These are phyloP conservation scores for Phyllosticta citriasiana DNA, from an alignment of 2,329 filamentous ascomycete genomes.

Conservation along the genomic window DNA sequence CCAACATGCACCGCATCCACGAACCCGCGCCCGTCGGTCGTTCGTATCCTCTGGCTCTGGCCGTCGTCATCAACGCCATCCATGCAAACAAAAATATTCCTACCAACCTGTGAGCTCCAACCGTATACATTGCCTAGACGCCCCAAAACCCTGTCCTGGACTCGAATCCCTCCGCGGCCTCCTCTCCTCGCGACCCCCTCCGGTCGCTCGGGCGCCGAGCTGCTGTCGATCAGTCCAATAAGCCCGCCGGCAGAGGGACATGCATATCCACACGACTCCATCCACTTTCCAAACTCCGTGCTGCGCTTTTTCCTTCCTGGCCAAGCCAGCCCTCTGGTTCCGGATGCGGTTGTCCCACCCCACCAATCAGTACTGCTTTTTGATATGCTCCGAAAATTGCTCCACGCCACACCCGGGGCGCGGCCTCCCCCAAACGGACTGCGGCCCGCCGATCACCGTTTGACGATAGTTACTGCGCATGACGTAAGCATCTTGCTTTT, in stretches of 20 bases:
- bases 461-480: conserved; percentile 32
- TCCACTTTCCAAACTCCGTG: conserved; percentile 5
- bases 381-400: conserved; percentile 11
- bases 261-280: conserved; percentile 8
- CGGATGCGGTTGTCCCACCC: neutral
- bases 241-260: conserved; percentile 6
- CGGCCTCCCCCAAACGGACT: neutral
- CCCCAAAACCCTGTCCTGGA: neutral
- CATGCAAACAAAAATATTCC: neutral
- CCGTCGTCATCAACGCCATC: neutral
- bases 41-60: conserved; percentile 4
- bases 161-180: neutral
- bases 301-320: neutral
- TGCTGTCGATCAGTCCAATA: conserved; percentile 10
- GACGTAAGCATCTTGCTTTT: conserved; percentile 16
- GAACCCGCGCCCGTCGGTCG: neutral
- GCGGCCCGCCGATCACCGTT: conserved; percentile 22
- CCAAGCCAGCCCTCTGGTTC: neutral
- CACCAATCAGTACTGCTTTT: conserved; percentile 8
- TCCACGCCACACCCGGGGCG: conserved; percentile 8
- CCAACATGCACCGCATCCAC: neutral
- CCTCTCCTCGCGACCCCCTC: neutral
- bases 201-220: neutral
- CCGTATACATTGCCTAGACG: neutral
- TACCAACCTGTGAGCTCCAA: neutral